These are phyloP conservation scores for Trypanosoma brucei DNA, from an alignment of 208 protist species.

Conservation along the genomic window DNA sequence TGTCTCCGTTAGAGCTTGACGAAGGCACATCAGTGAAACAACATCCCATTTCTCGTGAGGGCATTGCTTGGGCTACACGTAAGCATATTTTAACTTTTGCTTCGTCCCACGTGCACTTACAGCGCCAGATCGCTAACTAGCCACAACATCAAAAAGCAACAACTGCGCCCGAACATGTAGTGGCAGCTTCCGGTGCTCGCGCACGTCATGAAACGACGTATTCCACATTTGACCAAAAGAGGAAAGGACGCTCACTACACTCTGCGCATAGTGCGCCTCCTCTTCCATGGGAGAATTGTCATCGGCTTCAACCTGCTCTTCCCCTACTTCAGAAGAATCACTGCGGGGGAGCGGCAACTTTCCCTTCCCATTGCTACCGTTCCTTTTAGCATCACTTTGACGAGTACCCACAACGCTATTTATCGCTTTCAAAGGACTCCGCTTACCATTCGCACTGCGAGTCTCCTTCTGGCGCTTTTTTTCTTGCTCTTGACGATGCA, in stretches of 20 bases:
- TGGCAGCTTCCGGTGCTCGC: constrained; percentile 1
- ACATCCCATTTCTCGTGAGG: no score
- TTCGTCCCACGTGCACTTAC: background rate
- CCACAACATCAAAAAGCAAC: constrained; percentile 18
- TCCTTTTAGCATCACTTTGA: background rate
- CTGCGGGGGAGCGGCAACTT: background rate
- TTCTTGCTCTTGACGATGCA: background rate
- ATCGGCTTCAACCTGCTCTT: background rate
- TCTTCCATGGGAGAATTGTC: constrained; percentile 15
- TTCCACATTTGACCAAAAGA: constrained; percentile 44
- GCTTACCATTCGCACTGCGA: background rate
- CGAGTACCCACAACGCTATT: background rate
- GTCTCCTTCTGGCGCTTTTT: background rate
- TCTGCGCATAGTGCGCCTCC: constrained; percentile 57
- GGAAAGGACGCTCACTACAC: constrained; percentile 61
- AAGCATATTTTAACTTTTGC: background rate
- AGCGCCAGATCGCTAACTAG: background rate
- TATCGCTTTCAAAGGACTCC: background rate
- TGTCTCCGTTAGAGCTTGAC: no score
- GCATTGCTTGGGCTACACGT: background rate
- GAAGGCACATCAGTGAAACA: no score
- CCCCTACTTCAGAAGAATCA: background rate
- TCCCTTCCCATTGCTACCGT: background rate
- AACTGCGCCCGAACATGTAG: constrained; percentile 15
- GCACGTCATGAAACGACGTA: constrained; percentile 18